phyloP scores from a whole-genome alignment of 805 yeast species.

The Isabelozyma heimii region DNA sequence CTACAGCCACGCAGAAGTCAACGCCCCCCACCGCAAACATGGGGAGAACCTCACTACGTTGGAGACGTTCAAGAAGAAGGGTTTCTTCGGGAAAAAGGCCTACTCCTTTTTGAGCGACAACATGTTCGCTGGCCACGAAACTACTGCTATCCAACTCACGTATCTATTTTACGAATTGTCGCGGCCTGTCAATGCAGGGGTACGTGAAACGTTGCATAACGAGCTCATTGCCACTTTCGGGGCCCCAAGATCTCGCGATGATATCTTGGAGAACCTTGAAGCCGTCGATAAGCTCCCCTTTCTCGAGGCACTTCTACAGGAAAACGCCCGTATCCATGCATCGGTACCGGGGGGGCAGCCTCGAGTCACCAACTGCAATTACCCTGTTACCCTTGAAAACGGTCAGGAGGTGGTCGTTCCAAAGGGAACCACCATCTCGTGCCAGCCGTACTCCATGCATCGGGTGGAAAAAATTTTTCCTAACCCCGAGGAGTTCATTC shows the following conservation, averaged over 20 bases:
- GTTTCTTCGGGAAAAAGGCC: slow-evolving; percentile 30
- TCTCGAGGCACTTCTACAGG: slow-evolving; percentile 60
- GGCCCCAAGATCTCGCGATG: slow-evolving; percentile 14
- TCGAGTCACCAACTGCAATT: slow-evolving; percentile 38
- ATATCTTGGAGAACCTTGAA: slow-evolving; percentile 26
- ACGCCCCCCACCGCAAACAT: slow-evolving; percentile 17
- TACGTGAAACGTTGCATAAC: slow-evolving; percentile 45
- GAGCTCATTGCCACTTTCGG: slow-evolving; percentile 46
- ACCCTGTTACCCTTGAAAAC: slow-evolving; percentile 21
- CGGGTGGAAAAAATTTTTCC: slow-evolving; percentile 49
- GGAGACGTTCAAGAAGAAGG: slow-evolving; percentile 30
- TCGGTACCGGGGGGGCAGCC: slow-evolving; percentile 79
- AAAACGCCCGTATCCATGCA: slow-evolving; percentile 59
- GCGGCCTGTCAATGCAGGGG: slow-evolving; percentile 39
- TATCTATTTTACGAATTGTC: slow-evolving; percentile 60
- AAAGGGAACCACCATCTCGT: slow-evolving; percentile 52
- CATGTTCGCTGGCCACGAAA: slow-evolving; percentile 75
- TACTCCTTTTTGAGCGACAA: slow-evolving; percentile 53
- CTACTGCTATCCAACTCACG: slow-evolving; percentile 65
- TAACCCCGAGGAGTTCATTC: slow-evolving; percentile 50
- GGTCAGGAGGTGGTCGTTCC: slow-evolving; percentile 38
- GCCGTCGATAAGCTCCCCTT: slow-evolving; percentile 54
- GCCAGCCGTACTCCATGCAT: slow-evolving; percentile 67
- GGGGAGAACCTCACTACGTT: slow-evolving; percentile 26
- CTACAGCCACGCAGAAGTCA: slow-evolving; percentile 32